These are phyloP conservation scores for Colletotrichum caudatum DNA, from an alignment of 2,329 filamentous ascomycete genomes.

Conservation along the genomic window DNA sequence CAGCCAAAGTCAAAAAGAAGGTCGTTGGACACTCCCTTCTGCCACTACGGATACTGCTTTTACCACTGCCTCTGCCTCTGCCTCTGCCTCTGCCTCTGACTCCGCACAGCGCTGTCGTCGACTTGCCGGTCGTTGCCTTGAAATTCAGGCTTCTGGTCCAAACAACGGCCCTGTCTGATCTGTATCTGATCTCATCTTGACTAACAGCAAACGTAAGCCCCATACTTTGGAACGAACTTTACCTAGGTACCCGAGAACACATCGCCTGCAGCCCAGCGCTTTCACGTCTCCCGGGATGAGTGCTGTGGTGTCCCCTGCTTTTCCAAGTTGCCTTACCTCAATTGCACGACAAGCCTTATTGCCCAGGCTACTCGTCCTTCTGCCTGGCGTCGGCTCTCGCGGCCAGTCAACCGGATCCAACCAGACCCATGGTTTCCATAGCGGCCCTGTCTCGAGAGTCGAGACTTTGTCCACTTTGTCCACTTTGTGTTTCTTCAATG, in stretches of 20 bases:
- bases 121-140: constrained; percentile 7
- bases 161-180: constrained; percentile 21
- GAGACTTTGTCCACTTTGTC: constrained; percentile 34
- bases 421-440: constrained; percentile 13
- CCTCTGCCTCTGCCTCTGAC: background rate
- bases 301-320: background rate
- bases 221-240: constrained; percentile 39
- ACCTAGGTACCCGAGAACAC: constrained; percentile 9
- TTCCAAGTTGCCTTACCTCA: background rate
- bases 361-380: constrained; percentile 16
- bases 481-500: constrained; percentile 36
- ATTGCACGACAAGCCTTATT: constrained; percentile 8
- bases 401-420: constrained; percentile 31
- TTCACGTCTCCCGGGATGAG: constrained; percentile 11
- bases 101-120: background rate
- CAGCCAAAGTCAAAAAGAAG: constrained; percentile 9
- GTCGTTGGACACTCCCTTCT: background rate
- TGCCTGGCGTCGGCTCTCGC: constrained; percentile 30
- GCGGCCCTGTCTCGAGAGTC: background rate
- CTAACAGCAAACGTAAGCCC: constrained; percentile 39
- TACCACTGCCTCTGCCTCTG: background rate
- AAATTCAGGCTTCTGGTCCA: constrained; percentile 25
- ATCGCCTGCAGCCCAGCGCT: constrained; percentile 28
- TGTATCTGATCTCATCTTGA: constrained; percentile 39
- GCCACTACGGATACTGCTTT: no score